These are phyloP conservation scores for Stachybotrys chartarum DNA, from an alignment of 2,329 filamentous ascomycete species.

Conservation along the genomic window DNA sequence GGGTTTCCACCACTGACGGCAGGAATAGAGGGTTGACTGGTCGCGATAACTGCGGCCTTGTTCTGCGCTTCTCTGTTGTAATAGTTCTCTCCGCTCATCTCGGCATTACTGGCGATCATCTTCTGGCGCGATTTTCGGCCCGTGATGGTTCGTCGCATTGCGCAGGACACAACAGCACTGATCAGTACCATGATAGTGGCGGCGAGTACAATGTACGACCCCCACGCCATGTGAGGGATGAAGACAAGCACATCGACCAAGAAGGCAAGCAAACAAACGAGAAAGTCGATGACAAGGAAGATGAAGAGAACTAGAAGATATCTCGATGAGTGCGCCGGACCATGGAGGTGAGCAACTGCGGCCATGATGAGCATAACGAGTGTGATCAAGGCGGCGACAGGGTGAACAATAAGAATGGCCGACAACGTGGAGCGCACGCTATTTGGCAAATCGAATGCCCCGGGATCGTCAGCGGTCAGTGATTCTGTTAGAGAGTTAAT, in stretches of 20 bases:
- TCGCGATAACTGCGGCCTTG: conserved; percentile 33
- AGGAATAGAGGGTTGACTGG: conserved; percentile 52
- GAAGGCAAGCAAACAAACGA: conserved; percentile 80
- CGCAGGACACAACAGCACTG: conserved; percentile 80
- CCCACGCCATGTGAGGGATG: conserved; percentile 89
- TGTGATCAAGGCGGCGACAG: conserved; percentile 78
- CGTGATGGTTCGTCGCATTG: conserved; percentile 88
- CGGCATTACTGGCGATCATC: conserved; percentile 85
- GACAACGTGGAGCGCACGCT: conserved; percentile 61
- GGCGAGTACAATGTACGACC: conserved; percentile 85
- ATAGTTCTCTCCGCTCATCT: conserved; percentile 94
- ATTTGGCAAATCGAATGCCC: conserved; percentile 49
- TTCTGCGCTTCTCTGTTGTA: conserved; percentile 64
- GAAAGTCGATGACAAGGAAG: conserved; percentile 74
- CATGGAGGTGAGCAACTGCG: conserved; percentile 75
- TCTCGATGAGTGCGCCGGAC: conserved; percentile 79
- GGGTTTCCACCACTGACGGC: conserved; percentile 48
- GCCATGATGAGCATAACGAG: conserved; percentile 79
- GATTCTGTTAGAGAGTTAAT: conserved; percentile 12
- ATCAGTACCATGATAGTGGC: conserved; percentile 80
- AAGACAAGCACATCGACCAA: conserved; percentile 91
- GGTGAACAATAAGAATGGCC: conserved; percentile 84
- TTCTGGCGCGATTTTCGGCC: conserved; percentile 89
- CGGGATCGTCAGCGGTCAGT: conserved; percentile 18
- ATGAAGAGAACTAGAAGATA: conserved; percentile 84